Percentiles rank a stretch among this genome's conserved stretches.
Evolutionary conservation across 176 grass and related monocot species (phyloP).

Genomic region (Musa beccarii): DNA sequence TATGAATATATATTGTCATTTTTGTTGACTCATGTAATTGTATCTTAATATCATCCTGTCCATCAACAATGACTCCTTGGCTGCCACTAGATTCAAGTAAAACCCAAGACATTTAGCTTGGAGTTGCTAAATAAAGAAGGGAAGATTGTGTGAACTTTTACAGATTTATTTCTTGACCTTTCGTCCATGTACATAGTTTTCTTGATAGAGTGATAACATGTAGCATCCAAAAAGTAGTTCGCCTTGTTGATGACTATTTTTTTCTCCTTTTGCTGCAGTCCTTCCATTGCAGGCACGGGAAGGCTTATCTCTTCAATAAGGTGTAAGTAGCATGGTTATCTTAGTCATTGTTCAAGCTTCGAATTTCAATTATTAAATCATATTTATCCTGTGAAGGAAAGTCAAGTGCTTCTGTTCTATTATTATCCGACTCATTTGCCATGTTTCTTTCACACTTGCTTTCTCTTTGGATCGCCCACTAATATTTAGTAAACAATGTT

Average conservation of each 20-base stretch:
- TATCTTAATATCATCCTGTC: neutral
- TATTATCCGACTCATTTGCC: neutral
- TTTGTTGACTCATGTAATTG: too few species aligned
- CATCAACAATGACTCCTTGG: neutral
- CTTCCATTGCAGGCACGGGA: slow-evolving; percentile 21
- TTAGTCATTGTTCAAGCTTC: neutral
- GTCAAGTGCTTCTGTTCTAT: neutral
- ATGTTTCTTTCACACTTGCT: neutral
- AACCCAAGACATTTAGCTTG: neutral
- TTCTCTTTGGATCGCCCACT: neutral
- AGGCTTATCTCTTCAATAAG: slow-evolving; percentile 22
- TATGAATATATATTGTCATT: too few species aligned
- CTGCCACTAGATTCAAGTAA: neutral
- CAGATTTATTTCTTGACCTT: neutral
- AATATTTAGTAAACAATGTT: neutral
- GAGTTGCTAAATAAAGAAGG: neutral
- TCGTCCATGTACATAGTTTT: neutral
- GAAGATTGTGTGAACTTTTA: neutral
- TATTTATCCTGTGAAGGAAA: neutral
- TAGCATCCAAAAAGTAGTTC: neutral
- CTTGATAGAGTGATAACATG: neutral
- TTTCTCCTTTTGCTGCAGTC: slow-evolving; percentile 1
- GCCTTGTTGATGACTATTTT: neutral
- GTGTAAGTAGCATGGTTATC: slow-evolving; percentile 10
- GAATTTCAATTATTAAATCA: neutral